A percentile compares a stretch with the other conserved stretches of the same genome.
phyloP scores from a whole-genome alignment of 371 early-diverging fungal species.

The Circinella minor region DNA sequence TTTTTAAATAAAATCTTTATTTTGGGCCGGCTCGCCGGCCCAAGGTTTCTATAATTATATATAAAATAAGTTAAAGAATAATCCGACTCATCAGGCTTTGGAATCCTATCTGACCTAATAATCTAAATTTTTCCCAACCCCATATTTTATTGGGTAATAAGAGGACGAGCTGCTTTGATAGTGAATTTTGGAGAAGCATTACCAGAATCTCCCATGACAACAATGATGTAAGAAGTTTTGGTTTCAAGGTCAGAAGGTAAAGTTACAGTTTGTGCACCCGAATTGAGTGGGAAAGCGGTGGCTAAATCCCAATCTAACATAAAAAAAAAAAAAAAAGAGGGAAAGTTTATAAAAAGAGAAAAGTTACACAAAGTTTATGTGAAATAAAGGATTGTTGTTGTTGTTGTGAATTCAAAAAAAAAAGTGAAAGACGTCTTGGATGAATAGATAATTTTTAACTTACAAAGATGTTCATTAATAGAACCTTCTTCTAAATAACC shows the following conservation, averaged over 20 bases:
- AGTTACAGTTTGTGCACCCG: slow-evolving; percentile 33
- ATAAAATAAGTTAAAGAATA: no score
- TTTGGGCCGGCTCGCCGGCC: no score
- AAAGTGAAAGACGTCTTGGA: no score
- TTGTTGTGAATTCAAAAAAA: no score
- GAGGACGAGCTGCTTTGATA: slow-evolving; percentile 19
- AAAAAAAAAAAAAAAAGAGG: background rate
- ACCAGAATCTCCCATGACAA: slow-evolving; percentile 52
- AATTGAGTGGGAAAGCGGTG: slow-evolving; percentile 30
- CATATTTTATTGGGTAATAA: background rate
- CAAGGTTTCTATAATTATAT: no score
- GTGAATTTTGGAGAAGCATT: slow-evolving; percentile 47
- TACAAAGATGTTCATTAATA: slow-evolving; percentile 42
- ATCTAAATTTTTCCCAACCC: no score
- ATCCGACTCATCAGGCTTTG: no score
- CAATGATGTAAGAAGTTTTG: slow-evolving; percentile 39
- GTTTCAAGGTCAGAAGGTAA: slow-evolving; percentile 39
- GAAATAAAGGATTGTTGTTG: background rate
- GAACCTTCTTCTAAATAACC: slow-evolving; percentile 40
- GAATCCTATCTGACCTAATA: no score
- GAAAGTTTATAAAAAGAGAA: no score
- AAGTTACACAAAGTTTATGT: no score
- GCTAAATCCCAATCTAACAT: slow-evolving; percentile 33
- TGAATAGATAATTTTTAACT: background rate
- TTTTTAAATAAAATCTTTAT: no score